These are phyloP conservation scores for Tetraselmis striata DNA, from an alignment of 139 green algal genomes.

Conservation along the genomic window DNA sequence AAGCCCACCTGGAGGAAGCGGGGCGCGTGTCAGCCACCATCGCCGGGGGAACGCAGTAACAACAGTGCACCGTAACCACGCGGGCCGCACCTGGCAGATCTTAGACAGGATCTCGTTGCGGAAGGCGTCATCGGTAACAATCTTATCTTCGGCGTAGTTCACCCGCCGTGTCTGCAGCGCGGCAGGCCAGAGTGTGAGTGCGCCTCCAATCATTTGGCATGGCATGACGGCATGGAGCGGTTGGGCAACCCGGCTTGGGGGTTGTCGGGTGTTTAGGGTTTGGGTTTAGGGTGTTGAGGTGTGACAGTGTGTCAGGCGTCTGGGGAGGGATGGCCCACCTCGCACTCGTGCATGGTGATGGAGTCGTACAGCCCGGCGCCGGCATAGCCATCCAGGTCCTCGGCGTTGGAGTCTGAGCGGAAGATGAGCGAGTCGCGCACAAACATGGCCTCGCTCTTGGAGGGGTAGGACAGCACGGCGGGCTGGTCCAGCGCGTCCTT, in stretches of 20 bases:
- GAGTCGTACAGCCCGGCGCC: slow-evolving; percentile 88
- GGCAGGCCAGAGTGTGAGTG: too few species aligned
- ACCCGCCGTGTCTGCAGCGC: not conserved
- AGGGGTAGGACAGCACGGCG: slow-evolving; percentile 71
- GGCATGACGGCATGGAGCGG: too few species aligned
- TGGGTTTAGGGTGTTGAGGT: not conserved
- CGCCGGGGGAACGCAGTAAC: not conserved
- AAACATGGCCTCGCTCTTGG: slow-evolving; percentile 88
- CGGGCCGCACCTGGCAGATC: slow-evolving; percentile 42
- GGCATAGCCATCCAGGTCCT: slow-evolving; percentile 92
- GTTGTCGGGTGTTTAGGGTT: not conserved
- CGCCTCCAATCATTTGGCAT: too few species aligned
- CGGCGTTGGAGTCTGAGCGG: slow-evolving; percentile 88
- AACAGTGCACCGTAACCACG: too few species aligned
- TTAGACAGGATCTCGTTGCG: slow-evolving; percentile 30
- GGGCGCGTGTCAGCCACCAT: too few species aligned
- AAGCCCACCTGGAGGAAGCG: slow-evolving; percentile 45
- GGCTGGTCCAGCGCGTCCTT: slow-evolving; percentile 71
- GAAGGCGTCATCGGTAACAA: not conserved
- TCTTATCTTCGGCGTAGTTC: not conserved
- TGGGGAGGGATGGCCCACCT: slow-evolving; percentile 28
- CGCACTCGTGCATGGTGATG: slow-evolving; percentile 84
- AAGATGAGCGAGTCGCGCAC: slow-evolving; percentile 86
- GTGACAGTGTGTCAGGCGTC: too few species aligned
- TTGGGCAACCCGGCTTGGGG: too few species aligned